Evolutionary conservation across 257 asterid genomes (phyloP), one percentile per base, ranked within the genome.

Genomic region (Anisodus acutangulus): DNA sequence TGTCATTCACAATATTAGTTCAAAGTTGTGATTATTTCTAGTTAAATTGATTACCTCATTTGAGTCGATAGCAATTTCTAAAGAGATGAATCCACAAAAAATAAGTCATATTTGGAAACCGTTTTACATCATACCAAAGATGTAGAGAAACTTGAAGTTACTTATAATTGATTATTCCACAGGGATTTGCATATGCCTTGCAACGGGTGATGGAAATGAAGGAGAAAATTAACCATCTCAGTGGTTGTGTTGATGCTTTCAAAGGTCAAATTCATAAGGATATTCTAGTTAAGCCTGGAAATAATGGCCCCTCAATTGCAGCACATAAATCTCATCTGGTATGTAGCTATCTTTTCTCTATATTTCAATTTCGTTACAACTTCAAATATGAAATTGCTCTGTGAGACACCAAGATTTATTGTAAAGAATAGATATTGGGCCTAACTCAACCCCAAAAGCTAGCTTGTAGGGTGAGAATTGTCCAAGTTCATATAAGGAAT

Each of bases 141-240:
- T 54, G 17, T 54, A 54, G 59, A 54, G 59, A 54, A 54, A 54
- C 59, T 54, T 54, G 47, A 66, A 6, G 47, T 66, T 66, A 47
- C 47, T 66, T 35, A 47, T 45, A 72, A 72, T 45, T 78, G 17
- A 5, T 69, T 16, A 9, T 62, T 11, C 47, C n/a, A 41, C 90
- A 95, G 99, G 97, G 98, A 82, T 93, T 95, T 82, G 85, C 93
- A 86, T 87, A 88, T 85, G 94, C 95, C 35, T 84, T 93, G 84
- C 93, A 90, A 91, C 94, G 95, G 92, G 87, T 88, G 86, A 92
- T 89, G 82, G 98, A 95, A 92, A 91, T 90, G 95, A 94, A 91
- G 89, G 98, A 94, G 79, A 95, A 89, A 82, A 86, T 94, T 64
- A 88, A 41, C 63, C 94, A 90, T 81, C 88, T 94, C 6, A 85